Base-by-base conservation (phyloP, 2,329 filamentous ascomycete genomes). In the Emericellopsis cladophorae region DNA sequence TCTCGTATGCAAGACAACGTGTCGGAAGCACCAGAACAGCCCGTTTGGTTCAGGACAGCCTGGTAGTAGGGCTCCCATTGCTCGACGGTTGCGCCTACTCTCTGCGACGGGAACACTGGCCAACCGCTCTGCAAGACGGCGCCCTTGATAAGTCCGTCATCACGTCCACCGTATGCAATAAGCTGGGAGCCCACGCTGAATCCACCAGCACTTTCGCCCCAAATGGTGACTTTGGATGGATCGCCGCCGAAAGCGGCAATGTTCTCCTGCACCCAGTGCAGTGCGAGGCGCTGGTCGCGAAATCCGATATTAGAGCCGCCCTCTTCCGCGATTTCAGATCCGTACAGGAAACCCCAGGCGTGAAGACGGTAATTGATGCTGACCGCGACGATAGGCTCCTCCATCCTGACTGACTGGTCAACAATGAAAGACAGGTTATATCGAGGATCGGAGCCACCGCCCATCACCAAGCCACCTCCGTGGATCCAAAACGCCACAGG, bases 371-470 rank as follows among this genome's bases (percentile, higher is more conserved):
- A 76, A 48, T 75, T 75, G 47, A 76, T 60, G 36, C 62, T 67
- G 3, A 75, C 68, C 1, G 61, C 68, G 14, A 78, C 64, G 33
- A 79, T 60, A 0, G 71, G 72, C 47, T 72, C 67, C 33, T 62
- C 63, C 18, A 74, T 66, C 4, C 66, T 56, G 33, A 70, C 66
- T 7, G 70, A 66, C 22, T 70, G 66, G 36, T 67, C 57, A 7
- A 83, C 72, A 36, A 79, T 66, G 44, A 67, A 72, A n/a, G 69
- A 71, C 41, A 76, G 59, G 50, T 80, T 79, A 53, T 80, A 80
- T 24, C 71, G 61, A 21, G 61, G 51, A 40, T 72, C 66, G 50
- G 58, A 48, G 47, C 65, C 52, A 52, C 66, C 61, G 2, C 76
- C 76, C 26, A 63, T 58, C 10, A 14, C 22, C 4, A 16, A 40